These are phyloP conservation scores for Phialocephala sp. DNA, from an alignment of 2,329 filamentous ascomycete genomes.

Conservation along the genomic window DNA sequence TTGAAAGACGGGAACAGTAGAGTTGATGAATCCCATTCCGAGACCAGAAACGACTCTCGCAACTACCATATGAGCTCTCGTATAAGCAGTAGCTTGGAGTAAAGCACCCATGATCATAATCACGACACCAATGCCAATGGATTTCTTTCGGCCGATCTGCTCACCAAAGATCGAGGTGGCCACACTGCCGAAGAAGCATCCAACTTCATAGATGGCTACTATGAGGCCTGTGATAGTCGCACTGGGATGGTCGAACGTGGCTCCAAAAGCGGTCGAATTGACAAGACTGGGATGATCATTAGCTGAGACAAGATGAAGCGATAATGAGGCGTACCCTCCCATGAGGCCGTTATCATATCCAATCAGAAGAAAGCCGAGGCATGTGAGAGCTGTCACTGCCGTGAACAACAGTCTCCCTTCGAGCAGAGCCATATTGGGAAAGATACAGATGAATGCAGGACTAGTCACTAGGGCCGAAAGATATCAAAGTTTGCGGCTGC, in stretches of 20 bases:
- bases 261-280: constrained; percentile 48
- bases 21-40: constrained; percentile 52
- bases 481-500: constrained; percentile 1
- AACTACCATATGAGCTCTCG: constrained; percentile 58
- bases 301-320: constrained; percentile 17
- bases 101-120: constrained; percentile 63
- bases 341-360: constrained; percentile 54
- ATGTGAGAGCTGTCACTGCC: constrained; percentile 52
- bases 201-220: constrained; percentile 55
- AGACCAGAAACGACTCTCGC: constrained; percentile 54
- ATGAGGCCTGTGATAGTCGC: constrained; percentile 52
- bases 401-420: constrained; percentile 44
- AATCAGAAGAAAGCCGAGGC: constrained; percentile 54
- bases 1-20: constrained; percentile 61
- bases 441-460: not conserved
- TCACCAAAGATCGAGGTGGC: constrained; percentile 56
- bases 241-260: constrained; percentile 48
- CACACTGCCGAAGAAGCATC: constrained; percentile 57
- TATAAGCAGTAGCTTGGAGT: constrained; percentile 48
- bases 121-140: constrained; percentile 59
- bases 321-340: constrained; percentile 43
- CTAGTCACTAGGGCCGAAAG: not conserved
- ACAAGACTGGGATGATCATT: constrained; percentile 36
- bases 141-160: constrained; percentile 58
- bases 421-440: constrained; percentile 22